phyloP scores from a whole-genome alignment of 2,329 filamentous ascomycete species.

The Cytospora schulzeri region DNA sequence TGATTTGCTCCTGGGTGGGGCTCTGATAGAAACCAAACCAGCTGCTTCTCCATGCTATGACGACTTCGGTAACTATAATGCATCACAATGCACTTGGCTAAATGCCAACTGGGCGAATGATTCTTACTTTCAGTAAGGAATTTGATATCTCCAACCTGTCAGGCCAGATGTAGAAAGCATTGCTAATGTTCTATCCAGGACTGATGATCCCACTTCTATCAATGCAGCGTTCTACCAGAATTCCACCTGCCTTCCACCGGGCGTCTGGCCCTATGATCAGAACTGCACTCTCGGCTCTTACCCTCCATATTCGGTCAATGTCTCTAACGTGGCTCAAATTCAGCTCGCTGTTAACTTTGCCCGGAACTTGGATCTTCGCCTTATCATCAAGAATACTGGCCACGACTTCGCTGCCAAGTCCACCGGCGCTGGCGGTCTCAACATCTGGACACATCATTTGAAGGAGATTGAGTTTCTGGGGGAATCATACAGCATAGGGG shows the following conservation, averaged over 20 bases:
- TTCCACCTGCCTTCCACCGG: constrained; percentile 32
- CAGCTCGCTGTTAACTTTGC: constrained; percentile 51
- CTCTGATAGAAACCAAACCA: constrained; percentile 38
- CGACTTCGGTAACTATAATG: constrained; percentile 31
- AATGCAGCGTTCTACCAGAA: constrained; percentile 41
- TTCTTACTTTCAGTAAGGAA: constrained; percentile 32
- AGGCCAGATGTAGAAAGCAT: neutral
- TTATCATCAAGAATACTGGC: constrained; percentile 54
- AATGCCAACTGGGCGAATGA: constrained; percentile 34
- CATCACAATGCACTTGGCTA: constrained; percentile 34
- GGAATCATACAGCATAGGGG: constrained; percentile 32
- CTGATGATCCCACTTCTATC: constrained; percentile 39
- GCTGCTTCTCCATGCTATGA: constrained; percentile 39
- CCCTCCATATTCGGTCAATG: constrained; percentile 44
- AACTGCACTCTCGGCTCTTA: constrained; percentile 43
- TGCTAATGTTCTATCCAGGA: constrained; percentile 30
- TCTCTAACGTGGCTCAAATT: constrained; percentile 43
- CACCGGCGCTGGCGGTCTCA: constrained; percentile 40
- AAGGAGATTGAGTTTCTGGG: constrained; percentile 37
- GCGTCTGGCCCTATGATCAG: constrained; percentile 17
- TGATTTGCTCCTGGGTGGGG: constrained; percentile 34
- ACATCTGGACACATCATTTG: constrained; percentile 41
- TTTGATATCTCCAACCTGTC: neutral
- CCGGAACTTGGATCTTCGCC: constrained; percentile 47
- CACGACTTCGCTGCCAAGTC: constrained; percentile 49